These are phyloP conservation scores for Magnusiomyces sp. DNA, from an alignment of 1,139 yeast species.

Conservation along the genomic window DNA sequence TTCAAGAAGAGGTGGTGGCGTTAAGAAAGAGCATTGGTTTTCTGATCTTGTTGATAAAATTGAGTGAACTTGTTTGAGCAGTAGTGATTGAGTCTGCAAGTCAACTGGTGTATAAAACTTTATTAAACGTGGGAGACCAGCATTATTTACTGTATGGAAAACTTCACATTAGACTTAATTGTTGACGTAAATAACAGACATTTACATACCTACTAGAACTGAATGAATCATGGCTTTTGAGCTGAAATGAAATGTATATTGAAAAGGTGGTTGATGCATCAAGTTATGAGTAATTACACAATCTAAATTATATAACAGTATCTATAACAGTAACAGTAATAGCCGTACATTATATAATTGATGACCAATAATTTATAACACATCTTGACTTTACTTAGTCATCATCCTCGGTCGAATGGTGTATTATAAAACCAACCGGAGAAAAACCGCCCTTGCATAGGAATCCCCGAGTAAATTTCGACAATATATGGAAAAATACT, in stretches of 20 bases:
- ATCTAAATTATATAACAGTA: too few species aligned
- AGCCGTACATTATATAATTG: neutral
- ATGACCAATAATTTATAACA: neutral
- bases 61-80: constrained; percentile 67
- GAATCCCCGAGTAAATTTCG: too few species aligned
- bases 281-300: too few species aligned
- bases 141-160: constrained; percentile 56
- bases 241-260: constrained; percentile 4
- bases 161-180: neutral
- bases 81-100: constrained; percentile 60
- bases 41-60: constrained; percentile 59
- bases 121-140: constrained; percentile 84
- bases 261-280: constrained; percentile 4
- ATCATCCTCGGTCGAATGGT: constrained; percentile 12
- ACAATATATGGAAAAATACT: too few species aligned
- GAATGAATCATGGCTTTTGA: constrained; percentile 68
- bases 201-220: constrained; percentile 69
- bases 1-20: constrained; percentile 62
- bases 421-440: too few species aligned
- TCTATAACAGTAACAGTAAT: too few species aligned
- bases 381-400: constrained; percentile 5
- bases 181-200: constrained; percentile 3
- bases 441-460: too few species aligned
- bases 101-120: constrained; percentile 92
- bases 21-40: constrained; percentile 71